Evolutionary conservation across 2,329 filamentous ascomycete genomes (phyloP), one percentile per base, ranked within the genome.

Genomic region (Geoglossum cookeanum): DNA sequence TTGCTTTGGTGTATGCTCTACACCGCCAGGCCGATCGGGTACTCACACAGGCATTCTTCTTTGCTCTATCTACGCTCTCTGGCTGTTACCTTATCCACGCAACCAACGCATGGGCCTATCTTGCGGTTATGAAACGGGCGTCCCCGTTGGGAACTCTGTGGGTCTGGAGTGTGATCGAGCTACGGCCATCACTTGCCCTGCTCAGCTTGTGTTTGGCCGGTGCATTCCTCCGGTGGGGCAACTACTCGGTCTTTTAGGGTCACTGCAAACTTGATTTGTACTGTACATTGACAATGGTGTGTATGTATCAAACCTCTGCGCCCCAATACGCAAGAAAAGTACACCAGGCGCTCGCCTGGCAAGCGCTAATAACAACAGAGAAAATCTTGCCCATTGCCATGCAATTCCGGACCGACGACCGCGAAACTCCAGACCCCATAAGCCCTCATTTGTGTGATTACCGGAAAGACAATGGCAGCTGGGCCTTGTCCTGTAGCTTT

Each of bases 161-260:
- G 90, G 78, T 97, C 3, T 97, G 91, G 89, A 81, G 85, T 35
- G 83, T 97, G 27, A 77, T 97, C 52, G 92, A 98, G 72, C 77
- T 96, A 70, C 78, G 87, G 57, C 72, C 94, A 45, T 65, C 74
- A 0, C 81, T 78, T 64, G 86, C 85, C 0, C 71, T 83, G 29
- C 64, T 71, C n/a, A 79, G 76, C 49, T 68, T 78, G 27, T 57
- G 71, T 45, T 67, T 71, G n/a, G 75, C 80, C 13, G 63, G 75
- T 56, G 68, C 64, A 1, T 82, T 75, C 68, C 68, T 75, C 4
- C 76, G 71, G 70, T 80, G 72, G 72, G 77, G 75, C 62, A 75
- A 74, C 1, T 79, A 78, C 65, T 67, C 68, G 1, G 70, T 75
- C 58, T 69, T 71, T 55, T 74, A 60, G 45, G 45, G 11, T n/a